Evolutionary conservation across 208 protist genomes (phyloP).

Genomic region (Naegleria fowleri): DNA sequence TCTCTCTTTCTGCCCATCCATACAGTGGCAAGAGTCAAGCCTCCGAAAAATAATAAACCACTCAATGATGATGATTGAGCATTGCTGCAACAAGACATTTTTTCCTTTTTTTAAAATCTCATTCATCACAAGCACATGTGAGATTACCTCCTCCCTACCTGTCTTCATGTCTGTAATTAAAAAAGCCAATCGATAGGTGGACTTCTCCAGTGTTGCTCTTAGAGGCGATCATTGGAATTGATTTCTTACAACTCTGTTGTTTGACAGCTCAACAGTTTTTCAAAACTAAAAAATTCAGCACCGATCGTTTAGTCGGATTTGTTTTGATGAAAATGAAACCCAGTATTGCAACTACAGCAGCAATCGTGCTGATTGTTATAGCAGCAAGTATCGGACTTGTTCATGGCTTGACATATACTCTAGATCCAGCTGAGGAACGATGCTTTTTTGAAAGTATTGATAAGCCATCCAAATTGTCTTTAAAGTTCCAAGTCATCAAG

Average conservation of each 20-base stretch:
- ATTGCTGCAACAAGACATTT: neutral
- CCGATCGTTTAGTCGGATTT: too few species aligned
- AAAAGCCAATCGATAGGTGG: too few species aligned
- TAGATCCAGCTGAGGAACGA: neutral
- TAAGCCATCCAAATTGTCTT: neutral
- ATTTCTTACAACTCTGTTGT: too few species aligned
- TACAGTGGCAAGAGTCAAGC: neutral
- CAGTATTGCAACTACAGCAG: too few species aligned
- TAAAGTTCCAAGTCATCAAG: slow-evolving; percentile 4
- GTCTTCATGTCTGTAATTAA: too few species aligned
- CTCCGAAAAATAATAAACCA: neutral
- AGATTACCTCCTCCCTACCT: too few species aligned
- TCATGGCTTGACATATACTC: neutral
- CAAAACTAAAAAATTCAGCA: too few species aligned
- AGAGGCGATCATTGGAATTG: too few species aligned
- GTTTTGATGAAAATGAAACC: neutral
- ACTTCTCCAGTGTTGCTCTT: too few species aligned
- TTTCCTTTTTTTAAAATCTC: neutral
- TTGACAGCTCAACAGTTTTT: too few species aligned
- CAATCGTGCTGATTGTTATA: neutral
- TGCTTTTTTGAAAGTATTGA: neutral
- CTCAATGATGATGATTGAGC: neutral
- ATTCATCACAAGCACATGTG: too few species aligned
- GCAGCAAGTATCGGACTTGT: neutral
- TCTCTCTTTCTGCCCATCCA: neutral